A percentile compares a stretch with the other conserved stretches of the same genome.
Evolutionary conservation across 305 asterid genomes (phyloP).

Genomic region (Fraxinus baroniana): DNA sequence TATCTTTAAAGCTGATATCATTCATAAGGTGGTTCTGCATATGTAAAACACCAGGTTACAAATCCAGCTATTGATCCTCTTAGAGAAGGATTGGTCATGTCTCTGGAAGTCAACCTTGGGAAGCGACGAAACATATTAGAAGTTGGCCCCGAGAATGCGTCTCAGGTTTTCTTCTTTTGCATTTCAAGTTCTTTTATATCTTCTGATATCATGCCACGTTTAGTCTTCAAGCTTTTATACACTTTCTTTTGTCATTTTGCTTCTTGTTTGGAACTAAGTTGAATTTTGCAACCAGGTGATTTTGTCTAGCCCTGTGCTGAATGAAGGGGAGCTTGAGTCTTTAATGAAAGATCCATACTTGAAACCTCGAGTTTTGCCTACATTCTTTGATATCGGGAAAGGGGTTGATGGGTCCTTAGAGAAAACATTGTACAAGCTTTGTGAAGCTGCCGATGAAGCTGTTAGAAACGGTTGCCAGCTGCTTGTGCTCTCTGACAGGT

Average conservation of each 20-base stretch:
- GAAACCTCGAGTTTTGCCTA: conserved; percentile 70
- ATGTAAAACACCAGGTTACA: conserved; percentile 64
- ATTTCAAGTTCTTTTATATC: not conserved
- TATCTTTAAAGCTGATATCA: conserved; percentile 16
- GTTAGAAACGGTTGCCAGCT: conserved; percentile 96
- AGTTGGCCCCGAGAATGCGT: conserved; percentile 93
- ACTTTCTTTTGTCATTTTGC: conserved; percentile 6
- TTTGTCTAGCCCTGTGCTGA: conserved; percentile 82
- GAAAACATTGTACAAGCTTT: conserved; percentile 69
- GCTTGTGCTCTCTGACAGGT: conserved; percentile 91
- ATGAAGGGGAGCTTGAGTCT: conserved; percentile 93
- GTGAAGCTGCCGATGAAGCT: conserved; percentile 99
- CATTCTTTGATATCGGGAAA: conserved; percentile 75
- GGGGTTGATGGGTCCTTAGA: conserved; percentile 90
- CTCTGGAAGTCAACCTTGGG: conserved; percentile 97
- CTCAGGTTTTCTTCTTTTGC: conserved; percentile 60
- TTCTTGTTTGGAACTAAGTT: conserved; percentile 18
- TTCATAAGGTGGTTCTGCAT: conserved; percentile 13
- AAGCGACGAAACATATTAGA: conserved; percentile 88
- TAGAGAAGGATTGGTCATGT: conserved; percentile 97
- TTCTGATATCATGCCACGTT: not conserved
- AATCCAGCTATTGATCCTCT: conserved; percentile 99
- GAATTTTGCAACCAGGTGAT: conserved; percentile 55
- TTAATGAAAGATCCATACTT: conserved; percentile 73
- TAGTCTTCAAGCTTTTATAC: conserved; percentile 5